Conservation (phyloP, 768 basidiomycete species). For the Dentipellis sp. region DNA sequence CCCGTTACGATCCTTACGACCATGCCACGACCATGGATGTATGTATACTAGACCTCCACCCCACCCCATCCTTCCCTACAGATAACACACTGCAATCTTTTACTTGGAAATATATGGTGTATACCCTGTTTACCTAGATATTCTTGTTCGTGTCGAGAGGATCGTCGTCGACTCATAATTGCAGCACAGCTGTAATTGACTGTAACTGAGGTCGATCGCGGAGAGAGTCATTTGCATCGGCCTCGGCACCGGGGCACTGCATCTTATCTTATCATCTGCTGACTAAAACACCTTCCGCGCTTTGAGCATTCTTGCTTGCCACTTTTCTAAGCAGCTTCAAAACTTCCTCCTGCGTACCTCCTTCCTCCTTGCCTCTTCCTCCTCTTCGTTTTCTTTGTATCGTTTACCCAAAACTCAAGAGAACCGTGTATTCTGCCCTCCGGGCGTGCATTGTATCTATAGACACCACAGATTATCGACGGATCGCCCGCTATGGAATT, state of each 20-base stretch:
- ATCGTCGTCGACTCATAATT: too few species aligned
- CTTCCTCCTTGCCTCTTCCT: not conserved
- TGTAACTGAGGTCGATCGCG: too few species aligned
- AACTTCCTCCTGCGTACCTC: not conserved
- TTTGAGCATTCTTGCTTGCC: too few species aligned
- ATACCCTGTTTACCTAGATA: too few species aligned
- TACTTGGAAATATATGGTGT: too few species aligned
- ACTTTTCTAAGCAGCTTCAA: not conserved
- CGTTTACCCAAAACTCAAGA: not conserved
- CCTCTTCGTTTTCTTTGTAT: not conserved
- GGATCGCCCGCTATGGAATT: constrained; percentile 55
- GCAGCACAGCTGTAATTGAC: too few species aligned
- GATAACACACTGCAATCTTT: not conserved
- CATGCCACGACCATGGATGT: too few species aligned
- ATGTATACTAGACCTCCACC: not conserved
- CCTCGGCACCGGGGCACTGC: not conserved
- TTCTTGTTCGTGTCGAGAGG: too few species aligned
- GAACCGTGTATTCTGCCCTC: not conserved
- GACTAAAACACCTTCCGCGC: too few species aligned
- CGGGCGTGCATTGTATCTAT: not conserved
- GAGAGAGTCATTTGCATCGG: too few species aligned
- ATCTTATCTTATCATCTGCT: not conserved
- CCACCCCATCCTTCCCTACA: not conserved
- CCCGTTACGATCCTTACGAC: too few species aligned
- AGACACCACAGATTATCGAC: not conserved